These are phyloP conservation scores for Vaccinium myrtillus DNA, from an alignment of 148 eudicot genomes.

Conservation along the genomic window DNA sequence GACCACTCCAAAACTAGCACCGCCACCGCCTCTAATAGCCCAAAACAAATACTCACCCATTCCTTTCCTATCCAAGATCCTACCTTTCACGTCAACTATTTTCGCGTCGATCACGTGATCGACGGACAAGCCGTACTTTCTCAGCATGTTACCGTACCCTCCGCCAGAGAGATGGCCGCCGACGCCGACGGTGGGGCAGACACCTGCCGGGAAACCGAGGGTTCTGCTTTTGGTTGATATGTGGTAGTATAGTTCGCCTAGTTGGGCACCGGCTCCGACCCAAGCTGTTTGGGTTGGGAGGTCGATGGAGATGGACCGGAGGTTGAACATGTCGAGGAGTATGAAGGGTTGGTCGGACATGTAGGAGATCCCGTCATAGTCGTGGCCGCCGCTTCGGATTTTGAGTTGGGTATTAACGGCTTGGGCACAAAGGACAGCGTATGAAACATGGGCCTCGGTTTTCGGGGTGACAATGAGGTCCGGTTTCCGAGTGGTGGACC, in stretches of 20 bases:
- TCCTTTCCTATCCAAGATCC: neutral
- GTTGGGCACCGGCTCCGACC: constrained; percentile 18
- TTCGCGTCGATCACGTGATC: constrained; percentile 33
- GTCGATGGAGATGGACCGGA: constrained; percentile 13
- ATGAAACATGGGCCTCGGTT: constrained; percentile 15
- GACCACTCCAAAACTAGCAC: constrained; percentile 17
- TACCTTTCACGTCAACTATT: constrained; percentile 9
- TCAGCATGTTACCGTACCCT: constrained; percentile 41
- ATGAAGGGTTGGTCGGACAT: constrained; percentile 15
- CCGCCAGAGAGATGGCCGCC: constrained; percentile 48
- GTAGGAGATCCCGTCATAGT: constrained; percentile 20
- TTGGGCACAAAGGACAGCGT: constrained; percentile 22
- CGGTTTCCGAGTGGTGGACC: constrained; percentile 30
- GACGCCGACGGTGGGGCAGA: constrained; percentile 39
- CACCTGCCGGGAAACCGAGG: constrained; percentile 37
- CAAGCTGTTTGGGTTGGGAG: neutral
- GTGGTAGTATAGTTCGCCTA: constrained; percentile 22
- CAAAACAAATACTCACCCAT: constrained; percentile 26
- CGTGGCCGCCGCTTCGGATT: constrained; percentile 23
- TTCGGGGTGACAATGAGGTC: constrained; percentile 25
- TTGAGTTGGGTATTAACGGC: neutral
- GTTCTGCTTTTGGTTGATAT: constrained; percentile 22
- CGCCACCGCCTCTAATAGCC: constrained; percentile 14
- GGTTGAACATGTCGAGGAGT: constrained; percentile 14
- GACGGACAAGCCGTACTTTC: constrained; percentile 37